Evolutionary conservation across 352 stramenopile species (phyloP), one percentile per base, ranked within the genome.

Genomic region (Pythium rhizo-oryzae): DNA sequence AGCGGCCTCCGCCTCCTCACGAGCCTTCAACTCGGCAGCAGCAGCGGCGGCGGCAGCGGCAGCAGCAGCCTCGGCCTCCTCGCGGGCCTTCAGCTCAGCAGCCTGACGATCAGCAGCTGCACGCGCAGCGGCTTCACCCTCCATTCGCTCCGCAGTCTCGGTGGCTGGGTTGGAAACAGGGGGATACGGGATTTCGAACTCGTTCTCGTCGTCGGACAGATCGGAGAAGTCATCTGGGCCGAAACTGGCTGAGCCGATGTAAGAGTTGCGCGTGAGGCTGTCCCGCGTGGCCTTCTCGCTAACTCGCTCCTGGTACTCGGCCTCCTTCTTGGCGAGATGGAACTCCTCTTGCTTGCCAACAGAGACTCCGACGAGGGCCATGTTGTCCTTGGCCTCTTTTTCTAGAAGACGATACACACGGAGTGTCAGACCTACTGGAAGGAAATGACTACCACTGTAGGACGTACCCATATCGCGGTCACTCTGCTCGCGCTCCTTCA

Each of bases 311-410:
- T 65, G 57, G 25, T 56, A 33, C 18, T 71, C 58, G 18, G 65
- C 56, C 33, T 65, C 56, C 33, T 71, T 71, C 23, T 62, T 60
- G 1, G 56, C 33, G 4, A 62, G 28, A 21, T 71, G 65, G 41
- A 71, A 71, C 51, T 71, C 65, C 13, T 71, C 65, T 33, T 71
- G 65, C 50, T 66, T 65, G 6, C 65, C 57, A 19, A 71, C 24
- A 25, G 65, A 71, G 13, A 66, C 51, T 5, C 57, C 57, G 4
- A 71, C 65, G 1, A 71, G 19, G 11, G 65, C 55, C 65, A 71
- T 71, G 49, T 71, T 71, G 41, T 71, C 65, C 51, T 66, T 71
- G 9, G 65, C 65, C 41, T 71, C 65, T 66, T 71, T 65, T 19
- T 44, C 65, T 71, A 13, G 11, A 51, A 19, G 11, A 37, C 9